phyloP scores from a whole-genome alignment of 805 yeast genomes.

The Candida easanensis region DNA sequence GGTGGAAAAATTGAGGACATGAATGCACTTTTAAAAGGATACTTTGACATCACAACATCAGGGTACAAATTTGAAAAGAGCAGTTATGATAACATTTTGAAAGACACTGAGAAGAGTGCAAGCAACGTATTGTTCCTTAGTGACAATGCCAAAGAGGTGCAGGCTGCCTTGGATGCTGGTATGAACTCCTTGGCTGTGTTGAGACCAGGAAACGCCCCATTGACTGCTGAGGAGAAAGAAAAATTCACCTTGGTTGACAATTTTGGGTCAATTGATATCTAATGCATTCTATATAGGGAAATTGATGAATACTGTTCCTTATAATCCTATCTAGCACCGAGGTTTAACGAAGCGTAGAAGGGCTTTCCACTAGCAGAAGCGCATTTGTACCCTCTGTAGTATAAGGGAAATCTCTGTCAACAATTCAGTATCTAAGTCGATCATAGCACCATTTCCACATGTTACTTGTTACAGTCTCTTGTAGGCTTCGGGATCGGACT shows the following conservation, averaged over 20 bases:
- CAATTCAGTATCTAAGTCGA: no score
- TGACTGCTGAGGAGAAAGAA: constrained; percentile 35
- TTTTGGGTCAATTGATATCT: constrained; percentile 28
- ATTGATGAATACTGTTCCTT: no score
- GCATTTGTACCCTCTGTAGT: no score
- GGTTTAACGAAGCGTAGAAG: no score
- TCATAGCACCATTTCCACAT: no score
- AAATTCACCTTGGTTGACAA: constrained; percentile 27
- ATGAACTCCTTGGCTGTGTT: constrained; percentile 55
- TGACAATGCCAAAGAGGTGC: constrained; percentile 75
- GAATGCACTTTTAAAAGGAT: constrained; percentile 54
- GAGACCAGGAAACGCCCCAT: constrained; percentile 72
- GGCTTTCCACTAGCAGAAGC: no score
- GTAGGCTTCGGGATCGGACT: no score
- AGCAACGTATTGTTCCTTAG: constrained; percentile 60
- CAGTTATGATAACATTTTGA: constrained; percentile 59
- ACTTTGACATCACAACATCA: constrained; percentile 81
- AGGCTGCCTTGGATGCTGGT: constrained; percentile 70
- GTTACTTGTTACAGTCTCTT: no score
- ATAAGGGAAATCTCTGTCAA: no score
- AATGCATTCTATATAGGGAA: no score
- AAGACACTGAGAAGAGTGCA: constrained; percentile 34
- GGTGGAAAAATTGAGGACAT: constrained; percentile 44
- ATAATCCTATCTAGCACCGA: no score
- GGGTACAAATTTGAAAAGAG: constrained; percentile 61